These are phyloP conservation scores for Phytopythium ostracodes DNA, from an alignment of 352 stramenopile species.

Conservation along the genomic window DNA sequence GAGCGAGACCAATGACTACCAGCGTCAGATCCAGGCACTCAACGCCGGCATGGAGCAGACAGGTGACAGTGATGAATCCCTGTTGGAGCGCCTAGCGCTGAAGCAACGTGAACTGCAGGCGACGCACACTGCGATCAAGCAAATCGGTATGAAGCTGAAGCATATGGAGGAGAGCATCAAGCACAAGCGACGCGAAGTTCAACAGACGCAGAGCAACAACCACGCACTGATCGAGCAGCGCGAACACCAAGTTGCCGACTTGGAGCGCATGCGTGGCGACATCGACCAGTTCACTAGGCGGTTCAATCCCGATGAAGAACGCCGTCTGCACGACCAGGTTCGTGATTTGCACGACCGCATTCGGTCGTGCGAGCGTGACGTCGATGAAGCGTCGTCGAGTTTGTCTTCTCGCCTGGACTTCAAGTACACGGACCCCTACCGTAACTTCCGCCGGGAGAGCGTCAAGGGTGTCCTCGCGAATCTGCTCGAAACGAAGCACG, in stretches of 20 bases:
- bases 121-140: constrained; percentile 75
- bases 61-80: constrained; percentile 65
- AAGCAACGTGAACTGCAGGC: constrained; percentile 83
- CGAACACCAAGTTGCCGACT: constrained; percentile 54
- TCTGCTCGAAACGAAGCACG: constrained; percentile 93
- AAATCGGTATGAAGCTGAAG: constrained; percentile 93
- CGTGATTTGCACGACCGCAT: constrained; percentile 64
- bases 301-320: constrained; percentile 80
- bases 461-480: constrained; percentile 98
- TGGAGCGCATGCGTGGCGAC: constrained; percentile 56
- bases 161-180: constrained; percentile 88
- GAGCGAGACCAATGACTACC: constrained; percentile 59
- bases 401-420: constrained; percentile 96
- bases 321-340: constrained; percentile 54
- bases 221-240: constrained; percentile 64
- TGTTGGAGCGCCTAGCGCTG: constrained; percentile 66
- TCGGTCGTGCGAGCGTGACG: constrained; percentile 66
- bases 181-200: constrained; percentile 64
- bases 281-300: constrained; percentile 53
- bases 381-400: constrained; percentile 91
- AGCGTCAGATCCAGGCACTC: constrained; percentile 83
- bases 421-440: constrained; percentile 94
- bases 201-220: constrained; percentile 76
- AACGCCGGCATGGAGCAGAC: constrained; percentile 84
- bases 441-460: constrained; percentile 93